These are phyloP conservation scores for Suhomyces sp. DNA, from an alignment of 805 yeast genomes.

Conservation along the genomic window DNA sequence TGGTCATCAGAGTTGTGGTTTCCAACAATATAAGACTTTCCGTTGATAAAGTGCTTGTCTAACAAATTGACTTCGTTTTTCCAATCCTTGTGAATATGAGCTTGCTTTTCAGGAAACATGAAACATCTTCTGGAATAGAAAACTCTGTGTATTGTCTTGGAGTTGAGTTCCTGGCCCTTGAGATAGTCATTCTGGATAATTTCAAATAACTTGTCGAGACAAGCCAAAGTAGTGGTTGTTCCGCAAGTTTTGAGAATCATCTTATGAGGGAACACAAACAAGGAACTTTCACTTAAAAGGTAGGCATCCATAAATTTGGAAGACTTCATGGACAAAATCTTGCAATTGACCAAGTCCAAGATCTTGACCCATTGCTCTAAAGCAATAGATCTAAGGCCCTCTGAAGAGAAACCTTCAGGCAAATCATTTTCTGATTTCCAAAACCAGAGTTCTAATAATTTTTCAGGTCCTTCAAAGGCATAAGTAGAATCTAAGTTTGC, in stretches of 20 bases:
- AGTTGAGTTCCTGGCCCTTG: slow-evolving; percentile 18
- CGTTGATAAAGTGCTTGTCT: slow-evolving; percentile 59
- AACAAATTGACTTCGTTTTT: slow-evolving; percentile 69
- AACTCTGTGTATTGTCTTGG: slow-evolving; percentile 53
- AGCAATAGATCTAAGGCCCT: slow-evolving; percentile 63
- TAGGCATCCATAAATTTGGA: slow-evolving; percentile 73
- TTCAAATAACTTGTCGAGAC: slow-evolving; percentile 63
- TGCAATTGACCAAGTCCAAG: slow-evolving; percentile 82
- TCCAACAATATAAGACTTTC: slow-evolving; percentile 74
- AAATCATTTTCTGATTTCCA: slow-evolving; percentile 46
- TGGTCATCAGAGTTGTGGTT: slow-evolving; percentile 71
- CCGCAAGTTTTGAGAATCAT: slow-evolving; percentile 92
- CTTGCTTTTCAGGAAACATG: slow-evolving; percentile 87
- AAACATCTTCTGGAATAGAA: slow-evolving; percentile 90
- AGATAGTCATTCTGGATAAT: slow-evolving; percentile 26
- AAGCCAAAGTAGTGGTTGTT: slow-evolving; percentile 84
- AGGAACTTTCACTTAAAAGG: slow-evolving; percentile 80
- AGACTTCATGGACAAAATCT: slow-evolving; percentile 75
- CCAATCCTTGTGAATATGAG: slow-evolving; percentile 83
- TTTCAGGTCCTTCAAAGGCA: slow-evolving; percentile 98
- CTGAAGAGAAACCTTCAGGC: slow-evolving; percentile 32
- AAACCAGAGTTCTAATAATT: slow-evolving; percentile 87
- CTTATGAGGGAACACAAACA: slow-evolving; percentile 86
- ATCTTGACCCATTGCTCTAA: slow-evolving; percentile 66
- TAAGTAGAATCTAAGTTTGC: slow-evolving; percentile 79